phyloP scores from a whole-genome alignment of 192 early-diverging fungal genomes.

The Podila epigama region DNA sequence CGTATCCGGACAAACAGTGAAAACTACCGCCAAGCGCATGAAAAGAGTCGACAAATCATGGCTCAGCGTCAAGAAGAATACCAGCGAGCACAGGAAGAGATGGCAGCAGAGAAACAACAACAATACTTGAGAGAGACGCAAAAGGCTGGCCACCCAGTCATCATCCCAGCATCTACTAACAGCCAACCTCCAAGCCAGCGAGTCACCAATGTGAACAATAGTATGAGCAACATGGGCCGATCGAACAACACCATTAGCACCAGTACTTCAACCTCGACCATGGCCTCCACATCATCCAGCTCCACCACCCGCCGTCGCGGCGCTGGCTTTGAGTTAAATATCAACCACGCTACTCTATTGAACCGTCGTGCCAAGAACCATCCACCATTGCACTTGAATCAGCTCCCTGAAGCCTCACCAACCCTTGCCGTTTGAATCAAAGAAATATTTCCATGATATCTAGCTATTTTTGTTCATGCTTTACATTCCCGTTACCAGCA shows the following conservation, averaged over 20 bases:
- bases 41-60: neutral
- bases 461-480: neutral
- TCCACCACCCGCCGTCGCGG: conserved; percentile 21
- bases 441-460: neutral
- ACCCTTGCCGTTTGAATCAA: conserved; percentile 4
- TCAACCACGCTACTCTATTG: conserved; percentile 48
- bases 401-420: neutral
- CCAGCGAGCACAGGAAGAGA: conserved; percentile 28
- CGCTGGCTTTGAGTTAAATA: conserved; percentile 43
- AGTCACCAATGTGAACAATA: neutral
- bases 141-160: conserved; percentile 10
- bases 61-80: conserved; percentile 21
- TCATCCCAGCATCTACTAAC: neutral
- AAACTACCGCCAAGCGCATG: neutral
- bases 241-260: conserved; percentile 5
- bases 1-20: neutral
- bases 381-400: neutral
- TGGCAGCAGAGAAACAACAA: conserved; percentile 34
- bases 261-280: conserved; percentile 2
- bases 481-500: neutral
- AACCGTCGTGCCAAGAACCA: conserved; percentile 44
- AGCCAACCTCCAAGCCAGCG: neutral
- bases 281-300: neutral
- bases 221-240: neutral
- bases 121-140: conserved; percentile 19